Conservation (phyloP, 495 filamentous ascomycete genomes). For the Penicillium diatomitis region DNA sequence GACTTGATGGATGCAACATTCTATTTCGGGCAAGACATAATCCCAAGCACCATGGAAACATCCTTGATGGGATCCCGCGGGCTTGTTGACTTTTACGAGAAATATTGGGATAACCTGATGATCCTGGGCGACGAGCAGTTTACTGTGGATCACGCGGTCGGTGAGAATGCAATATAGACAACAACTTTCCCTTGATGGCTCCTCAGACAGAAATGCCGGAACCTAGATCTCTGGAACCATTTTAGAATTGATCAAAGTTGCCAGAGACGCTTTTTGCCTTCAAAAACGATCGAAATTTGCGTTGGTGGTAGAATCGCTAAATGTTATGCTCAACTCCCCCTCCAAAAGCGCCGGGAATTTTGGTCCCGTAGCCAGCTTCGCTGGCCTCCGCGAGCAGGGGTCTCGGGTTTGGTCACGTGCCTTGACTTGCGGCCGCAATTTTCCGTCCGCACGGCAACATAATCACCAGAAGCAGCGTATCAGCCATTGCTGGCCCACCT, state of each 20-base stretch:
- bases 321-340: too few species aligned
- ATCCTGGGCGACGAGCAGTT: conserved; percentile 1
- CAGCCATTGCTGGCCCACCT: conserved; percentile 25
- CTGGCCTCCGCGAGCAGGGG: too few species aligned
- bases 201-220: too few species aligned
- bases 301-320: too few species aligned
- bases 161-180: not conserved
- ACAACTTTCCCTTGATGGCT: not conserved
- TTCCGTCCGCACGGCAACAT: conserved; percentile 18
- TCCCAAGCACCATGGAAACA: not conserved
- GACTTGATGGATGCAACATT: conserved; percentile 5
- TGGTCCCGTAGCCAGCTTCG: too few species aligned
- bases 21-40: conserved; percentile 3
- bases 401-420: conserved; percentile 11
- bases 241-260: too few species aligned
- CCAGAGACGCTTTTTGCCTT: too few species aligned
- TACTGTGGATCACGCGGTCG: not conserved
- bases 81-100: conserved; percentile 5
- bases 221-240: too few species aligned
- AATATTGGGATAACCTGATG: conserved; percentile 9
- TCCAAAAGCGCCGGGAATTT: too few species aligned
- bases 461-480: conserved; percentile 15
- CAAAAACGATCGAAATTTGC: too few species aligned
- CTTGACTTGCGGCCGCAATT: conserved; percentile 24
- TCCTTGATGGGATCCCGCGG: not conserved